Evolutionary conservation across 2,329 filamentous ascomycete genomes (phyloP), one percentile per base, ranked within the genome.

Genomic region (Talaromyces sp.): DNA sequence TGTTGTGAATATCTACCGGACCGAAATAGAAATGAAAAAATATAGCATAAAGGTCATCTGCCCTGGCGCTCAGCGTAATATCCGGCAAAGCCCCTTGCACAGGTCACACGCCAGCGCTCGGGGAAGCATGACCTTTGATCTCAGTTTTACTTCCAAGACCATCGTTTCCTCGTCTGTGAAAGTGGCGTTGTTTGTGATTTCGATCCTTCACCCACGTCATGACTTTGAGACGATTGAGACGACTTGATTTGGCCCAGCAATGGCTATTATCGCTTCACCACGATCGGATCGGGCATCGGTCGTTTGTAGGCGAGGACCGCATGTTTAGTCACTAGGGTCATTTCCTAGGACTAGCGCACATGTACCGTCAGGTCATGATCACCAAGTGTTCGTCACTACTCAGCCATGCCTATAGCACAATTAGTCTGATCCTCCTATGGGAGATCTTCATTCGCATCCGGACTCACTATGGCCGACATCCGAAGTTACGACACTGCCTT

Each of bases 401-500:
- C 29, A 38, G 17, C 29, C 27, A 58, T 63, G 40, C 40, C 61
- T 63, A 58, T 47, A 38, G 49, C 19, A 34, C 27, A 8, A 47
- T 63, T 38, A 58, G 40, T 38, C 31, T 25, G 13, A 45, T 36
- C 15, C 13, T 13, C 17, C 36, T 7, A 4, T 22, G 22, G n/a
- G 10, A 29, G 5, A 31, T 17, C 11, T 19, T 63, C 6, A 34
- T 22, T 58, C n/a, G 13, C 13, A 19, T 25, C 7, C 27, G 6
- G 29, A 47, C 64, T 51, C 27, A 66, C 64, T 61, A 22, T 58
- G 45, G 17, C 27, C 60, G 5, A 59, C 29, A 25, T 62, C 53
- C 34, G 60, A 64, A 36, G 22, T 43, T 7, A 34, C 54, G 25
- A 59, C 64, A 59, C 53, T 59, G 13, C 65, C 65, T 49, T 61